Evolutionary conservation across 495 filamentous ascomycete genomes (phyloP).

Genomic region (Neurospora africana): DNA sequence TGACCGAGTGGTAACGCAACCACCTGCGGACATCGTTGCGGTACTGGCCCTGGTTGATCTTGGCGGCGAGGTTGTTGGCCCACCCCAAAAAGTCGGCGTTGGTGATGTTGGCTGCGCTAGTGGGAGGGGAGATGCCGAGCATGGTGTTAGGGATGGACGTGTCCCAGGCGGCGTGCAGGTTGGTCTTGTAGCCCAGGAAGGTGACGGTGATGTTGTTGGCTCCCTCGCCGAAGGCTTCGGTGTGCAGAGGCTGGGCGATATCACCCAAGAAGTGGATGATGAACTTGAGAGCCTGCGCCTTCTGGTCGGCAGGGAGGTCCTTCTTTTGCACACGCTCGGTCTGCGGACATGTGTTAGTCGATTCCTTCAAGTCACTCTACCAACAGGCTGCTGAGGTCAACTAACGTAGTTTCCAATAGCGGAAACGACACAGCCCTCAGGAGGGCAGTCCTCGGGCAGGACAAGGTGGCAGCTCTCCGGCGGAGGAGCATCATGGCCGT

Average conservation of each 20-base stretch:
- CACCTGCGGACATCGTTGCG: constrained; percentile 34
- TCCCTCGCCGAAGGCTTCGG: constrained; percentile 45
- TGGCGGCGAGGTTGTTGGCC: constrained; percentile 24
- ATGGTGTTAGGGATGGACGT: constrained; percentile 50
- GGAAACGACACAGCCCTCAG: constrained; percentile 45
- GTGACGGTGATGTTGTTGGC: constrained; percentile 51
- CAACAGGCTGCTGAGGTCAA: neutral
- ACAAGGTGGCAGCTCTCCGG: constrained; percentile 47
- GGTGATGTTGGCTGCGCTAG: constrained; percentile 31
- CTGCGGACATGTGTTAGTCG: neutral
- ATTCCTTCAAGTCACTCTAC: neutral
- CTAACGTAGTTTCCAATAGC: constrained; percentile 53
- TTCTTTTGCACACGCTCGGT: constrained; percentile 18
- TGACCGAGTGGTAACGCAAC: constrained; percentile 28
- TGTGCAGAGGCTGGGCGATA: constrained; percentile 54
- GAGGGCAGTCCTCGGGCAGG: constrained; percentile 46
- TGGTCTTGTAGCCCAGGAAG: constrained; percentile 42
- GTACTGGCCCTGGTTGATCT: constrained; percentile 41
- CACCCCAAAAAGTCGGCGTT: constrained; percentile 23
- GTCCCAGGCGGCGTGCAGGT: constrained; percentile 57
- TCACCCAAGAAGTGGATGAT: constrained; percentile 45
- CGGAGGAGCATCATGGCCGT: constrained; percentile 50
- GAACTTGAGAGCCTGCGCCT: constrained; percentile 9
- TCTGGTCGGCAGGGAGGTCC: neutral
- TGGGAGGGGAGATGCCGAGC: constrained; percentile 9